A percentile compares a stretch with the other conserved stretches of the same genome.
phyloP scores from a whole-genome alignment of 371 early-diverging fungal species.

The Mortierella sp. region DNA sequence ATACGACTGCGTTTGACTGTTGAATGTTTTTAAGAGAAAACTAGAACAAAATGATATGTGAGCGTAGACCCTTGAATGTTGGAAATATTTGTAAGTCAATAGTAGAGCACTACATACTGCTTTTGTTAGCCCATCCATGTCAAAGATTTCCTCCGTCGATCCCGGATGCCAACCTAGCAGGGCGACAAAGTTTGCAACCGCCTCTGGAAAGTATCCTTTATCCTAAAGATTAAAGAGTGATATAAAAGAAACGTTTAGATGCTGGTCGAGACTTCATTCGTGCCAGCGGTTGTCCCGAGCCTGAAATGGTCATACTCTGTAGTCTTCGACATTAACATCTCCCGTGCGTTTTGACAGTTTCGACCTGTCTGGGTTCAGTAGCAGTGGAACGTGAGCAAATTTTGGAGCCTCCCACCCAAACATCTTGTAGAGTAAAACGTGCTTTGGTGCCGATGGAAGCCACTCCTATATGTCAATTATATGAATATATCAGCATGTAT shows the following conservation, averaged over 20 bases:
- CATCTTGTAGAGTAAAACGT: slow-evolving; percentile 85
- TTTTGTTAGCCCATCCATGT: slow-evolving; percentile 74
- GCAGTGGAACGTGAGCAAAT: slow-evolving; percentile 91
- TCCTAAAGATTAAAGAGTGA: slow-evolving; percentile 58
- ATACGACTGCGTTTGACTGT: slow-evolving; percentile 83
- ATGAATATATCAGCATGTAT: not conserved
- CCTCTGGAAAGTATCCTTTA: slow-evolving; percentile 89
- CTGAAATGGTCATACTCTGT: slow-evolving; percentile 52
- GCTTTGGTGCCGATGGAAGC: slow-evolving; percentile 94
- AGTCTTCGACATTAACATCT: slow-evolving; percentile 83
- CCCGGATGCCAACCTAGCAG: slow-evolving; percentile 89
- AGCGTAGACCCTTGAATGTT: not conserved
- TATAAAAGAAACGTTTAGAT: not conserved
- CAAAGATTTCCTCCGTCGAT: slow-evolving; percentile 70
- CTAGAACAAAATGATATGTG: slow-evolving; percentile 42
- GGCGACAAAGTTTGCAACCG: slow-evolving; percentile 90
- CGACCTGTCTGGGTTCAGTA: slow-evolving; percentile 85
- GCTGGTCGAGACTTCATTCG: not conserved
- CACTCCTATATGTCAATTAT: slow-evolving; percentile 75
- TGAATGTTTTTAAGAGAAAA: slow-evolving; percentile 81
- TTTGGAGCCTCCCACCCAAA: slow-evolving; percentile 85
- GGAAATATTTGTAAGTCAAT: not conserved
- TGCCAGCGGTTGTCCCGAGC: not conserved
- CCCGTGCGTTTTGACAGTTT: slow-evolving; percentile 91
- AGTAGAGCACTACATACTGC: slow-evolving; percentile 61